Percentiles rank a stretch among this genome's conserved stretches.
These are phyloP conservation scores for Brassica cretica DNA, from an alignment of 345 rosid genomes.

Conservation along the genomic window DNA sequence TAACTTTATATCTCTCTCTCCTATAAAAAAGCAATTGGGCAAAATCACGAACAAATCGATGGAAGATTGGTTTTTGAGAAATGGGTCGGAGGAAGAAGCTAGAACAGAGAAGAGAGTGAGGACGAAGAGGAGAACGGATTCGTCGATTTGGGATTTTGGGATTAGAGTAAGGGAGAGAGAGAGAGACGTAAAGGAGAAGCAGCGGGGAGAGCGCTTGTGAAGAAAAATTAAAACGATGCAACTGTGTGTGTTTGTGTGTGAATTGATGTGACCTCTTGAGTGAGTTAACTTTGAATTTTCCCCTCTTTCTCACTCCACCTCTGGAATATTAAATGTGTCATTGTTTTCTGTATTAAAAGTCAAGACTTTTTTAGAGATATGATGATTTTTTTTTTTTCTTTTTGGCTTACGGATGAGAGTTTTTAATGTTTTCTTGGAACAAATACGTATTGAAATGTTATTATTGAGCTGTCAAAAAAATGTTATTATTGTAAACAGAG, in stretches of 20 bases:
- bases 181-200: slow-evolving; percentile 17
- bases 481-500: too few species aligned
- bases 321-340: slow-evolving; percentile 30
- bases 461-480: too few species aligned
- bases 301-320: slow-evolving; percentile 29
- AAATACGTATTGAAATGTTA: too few species aligned
- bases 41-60: neutral
- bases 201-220: slow-evolving; percentile 22
- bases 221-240: slow-evolving; percentile 19
- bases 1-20: neutral
- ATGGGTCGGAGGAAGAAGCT: slow-evolving; percentile 1
- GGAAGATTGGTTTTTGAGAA: slow-evolving; percentile 9
- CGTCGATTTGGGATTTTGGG: slow-evolving; percentile 6
- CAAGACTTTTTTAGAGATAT: slow-evolving; percentile 5
- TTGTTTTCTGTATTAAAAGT: slow-evolving; percentile 19
- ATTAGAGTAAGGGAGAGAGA: slow-evolving; percentile 1
- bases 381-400: slow-evolving; percentile 1
- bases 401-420: neutral
- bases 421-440: too few species aligned
- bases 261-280: slow-evolving; percentile 33
- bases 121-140: neutral
- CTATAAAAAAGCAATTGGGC: neutral
- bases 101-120: neutral
- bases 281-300: slow-evolving; percentile 24
- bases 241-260: slow-evolving; percentile 13